Evolutionary conservation across 2,329 filamentous ascomycete species (phyloP), one percentile per base, ranked within the genome.

Genomic region (Biscogniauxia sp.): DNA sequence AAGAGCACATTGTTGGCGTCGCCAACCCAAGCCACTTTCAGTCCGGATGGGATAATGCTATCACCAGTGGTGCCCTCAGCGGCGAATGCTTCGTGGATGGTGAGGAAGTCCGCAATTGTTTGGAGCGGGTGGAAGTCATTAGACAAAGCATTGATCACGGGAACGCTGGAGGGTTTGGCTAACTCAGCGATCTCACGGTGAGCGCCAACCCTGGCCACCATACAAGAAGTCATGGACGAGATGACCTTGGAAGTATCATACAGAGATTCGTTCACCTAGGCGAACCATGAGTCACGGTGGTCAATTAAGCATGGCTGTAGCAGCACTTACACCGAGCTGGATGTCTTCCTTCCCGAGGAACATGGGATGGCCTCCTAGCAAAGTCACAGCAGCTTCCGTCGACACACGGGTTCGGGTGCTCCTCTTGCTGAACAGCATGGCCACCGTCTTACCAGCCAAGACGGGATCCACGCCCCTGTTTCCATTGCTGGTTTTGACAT

Each of bases 1-100:
- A 93, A 97, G 23, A 98, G 85, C 26, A 99, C 94, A 69, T 99
- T 99, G 80, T 98, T 99, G 11, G 93, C 92, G 74, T 99, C 94
- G 57, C 94, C 94, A 53, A 99, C 83, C 95, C 95, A 99, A 17
- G 95, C 94, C 63, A 98, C 85, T 78, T 97, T 98, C 70, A 97
- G 77, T 0, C 92, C 92, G 67, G 91, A 85, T 4, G 96, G 80
- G 1, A 91, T 90, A 7, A 96, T 81, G 56, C 73, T 75, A 26
- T 70, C 64, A 1, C 66, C 65, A 41, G 76, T 72, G 0, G 73
- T 56, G 3, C 74, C 73, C 8, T 76, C 71, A 0, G 82, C 79
- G 0, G 84, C 82, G 75, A 93, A 92, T 1, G 83, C 81, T 78
- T 98, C 94, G 73, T 91, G 83, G 56, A 99, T 88, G 26, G 95